Conservation (phyloP, 2,329 filamentous ascomycete genomes). For the Ophiocordyceps camponoti-saundersi region DNA sequence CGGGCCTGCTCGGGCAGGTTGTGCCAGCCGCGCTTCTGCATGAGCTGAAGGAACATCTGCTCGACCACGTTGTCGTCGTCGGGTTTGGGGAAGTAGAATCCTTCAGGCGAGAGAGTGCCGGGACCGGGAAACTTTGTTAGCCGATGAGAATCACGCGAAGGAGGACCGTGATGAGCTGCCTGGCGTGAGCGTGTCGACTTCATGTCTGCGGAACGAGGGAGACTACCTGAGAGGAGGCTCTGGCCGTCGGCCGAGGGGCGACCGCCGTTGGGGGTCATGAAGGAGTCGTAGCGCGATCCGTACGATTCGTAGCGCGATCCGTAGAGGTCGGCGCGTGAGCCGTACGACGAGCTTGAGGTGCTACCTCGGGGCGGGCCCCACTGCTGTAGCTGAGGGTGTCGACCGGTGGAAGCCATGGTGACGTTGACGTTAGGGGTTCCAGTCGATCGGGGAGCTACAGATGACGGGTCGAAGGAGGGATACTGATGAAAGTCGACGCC, state of each 20-base stretch:
- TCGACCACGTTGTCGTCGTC: constrained; percentile 73
- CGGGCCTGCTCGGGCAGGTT: constrained; percentile 88
- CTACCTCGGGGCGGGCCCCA: constrained; percentile 44
- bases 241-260: constrained; percentile 37
- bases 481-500: constrained; percentile 79
- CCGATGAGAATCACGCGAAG: constrained; percentile 39
- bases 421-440: constrained; percentile 28
- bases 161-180: constrained; percentile 30
- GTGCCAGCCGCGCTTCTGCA: constrained; percentile 97
- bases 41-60: constrained; percentile 78
- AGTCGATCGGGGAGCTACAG: neutral
- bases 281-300: constrained; percentile 45
- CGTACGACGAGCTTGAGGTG: constrained; percentile 15
- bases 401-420: constrained; percentile 55
- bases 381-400: constrained; percentile 61
- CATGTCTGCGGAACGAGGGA: neutral
- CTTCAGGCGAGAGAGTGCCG: constrained; percentile 23
- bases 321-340: neutral
- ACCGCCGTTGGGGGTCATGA: constrained; percentile 36
- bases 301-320: constrained; percentile 4
- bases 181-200: constrained; percentile 14
- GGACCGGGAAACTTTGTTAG: constrained; percentile 31
- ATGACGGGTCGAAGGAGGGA: constrained; percentile 47
- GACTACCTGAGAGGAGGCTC: constrained; percentile 38
- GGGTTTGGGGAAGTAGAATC: constrained; percentile 51